Percentiles rank a stretch among this genome's conserved stretches.
Evolutionary conservation across 139 green algal species (phyloP).

Genomic region (Micromonas pusilla): DNA sequence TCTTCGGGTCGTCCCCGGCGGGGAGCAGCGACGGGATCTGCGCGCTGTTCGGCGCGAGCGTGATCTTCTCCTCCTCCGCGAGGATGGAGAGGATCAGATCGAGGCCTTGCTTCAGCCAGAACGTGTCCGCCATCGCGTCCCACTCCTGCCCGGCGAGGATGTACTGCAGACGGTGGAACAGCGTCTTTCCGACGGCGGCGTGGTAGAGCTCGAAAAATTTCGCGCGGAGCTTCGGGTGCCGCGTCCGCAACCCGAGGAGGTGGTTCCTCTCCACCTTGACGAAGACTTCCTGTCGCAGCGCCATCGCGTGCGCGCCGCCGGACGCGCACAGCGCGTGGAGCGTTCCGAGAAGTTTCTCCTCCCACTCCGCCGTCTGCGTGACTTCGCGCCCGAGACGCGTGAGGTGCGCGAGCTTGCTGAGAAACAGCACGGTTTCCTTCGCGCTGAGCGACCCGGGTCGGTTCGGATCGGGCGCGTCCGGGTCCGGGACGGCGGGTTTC

Average conservation of each 20-base stretch:
- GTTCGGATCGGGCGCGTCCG: not conserved
- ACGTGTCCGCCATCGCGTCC: slow-evolving; percentile 72
- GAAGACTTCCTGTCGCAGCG: slow-evolving; percentile 59
- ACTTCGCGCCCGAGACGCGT: slow-evolving; percentile 38
- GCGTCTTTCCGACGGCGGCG: slow-evolving; percentile 48
- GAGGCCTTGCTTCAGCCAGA: slow-evolving; percentile 94
- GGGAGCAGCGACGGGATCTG: slow-evolving; percentile 55
- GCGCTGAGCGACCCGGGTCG: slow-evolving; percentile 41
- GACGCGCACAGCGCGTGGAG: slow-evolving; percentile 55
- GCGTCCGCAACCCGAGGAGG: slow-evolving; percentile 75
- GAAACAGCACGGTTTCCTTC: slow-evolving; percentile 78
- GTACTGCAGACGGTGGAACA: slow-evolving; percentile 85
- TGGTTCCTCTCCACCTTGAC: slow-evolving; percentile 79
- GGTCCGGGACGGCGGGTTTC: not conserved
- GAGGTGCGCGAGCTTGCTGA: slow-evolving; percentile 64
- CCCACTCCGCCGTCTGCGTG: slow-evolving; percentile 44
- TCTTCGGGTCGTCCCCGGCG: slow-evolving; percentile 1
- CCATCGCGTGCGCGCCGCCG: slow-evolving; percentile 16
- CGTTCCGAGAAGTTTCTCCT: slow-evolving; percentile 64
- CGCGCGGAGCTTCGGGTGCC: slow-evolving; percentile 49
- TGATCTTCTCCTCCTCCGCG: slow-evolving; percentile 72
- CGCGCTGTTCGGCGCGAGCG: slow-evolving; percentile 81
- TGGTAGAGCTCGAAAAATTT: slow-evolving; percentile 91
- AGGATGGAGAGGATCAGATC: slow-evolving; percentile 83
- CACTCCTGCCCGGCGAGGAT: slow-evolving; percentile 86